These are phyloP conservation scores for Blastobotrys raffinosifermentans DNA, from an alignment of 1,139 yeast species.

Conservation along the genomic window DNA sequence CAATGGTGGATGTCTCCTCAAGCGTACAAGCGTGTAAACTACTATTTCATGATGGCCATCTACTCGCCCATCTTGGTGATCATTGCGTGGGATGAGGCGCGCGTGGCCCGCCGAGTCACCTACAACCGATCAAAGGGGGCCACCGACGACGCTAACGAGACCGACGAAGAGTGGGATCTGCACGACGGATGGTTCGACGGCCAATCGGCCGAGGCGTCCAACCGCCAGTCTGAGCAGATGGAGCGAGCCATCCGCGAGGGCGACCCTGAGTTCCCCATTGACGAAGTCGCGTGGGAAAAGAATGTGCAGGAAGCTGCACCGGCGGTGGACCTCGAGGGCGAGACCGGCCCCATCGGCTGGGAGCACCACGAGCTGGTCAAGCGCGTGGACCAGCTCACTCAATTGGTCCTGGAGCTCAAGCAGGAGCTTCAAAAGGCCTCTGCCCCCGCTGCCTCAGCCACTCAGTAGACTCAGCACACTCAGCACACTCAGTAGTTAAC, in stretches of 20 bases:
- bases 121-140: constrained; percentile 63
- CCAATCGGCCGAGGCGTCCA: constrained; percentile 20
- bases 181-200: constrained; percentile 64
- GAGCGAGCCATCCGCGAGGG: constrained; percentile 41
- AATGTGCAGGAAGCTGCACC: constrained; percentile 47
- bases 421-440: too few relatives aligned
- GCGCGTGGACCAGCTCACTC: constrained; percentile 32
- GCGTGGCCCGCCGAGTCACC: constrained; percentile 60
- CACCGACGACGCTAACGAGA: constrained; percentile 76
- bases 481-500: too few relatives aligned
- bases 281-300: constrained; percentile 43
- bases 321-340: constrained; percentile 44
- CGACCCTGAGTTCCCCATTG: constrained; percentile 62
- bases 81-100: constrained; percentile 58
- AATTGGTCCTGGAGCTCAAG: constrained; percentile 26
- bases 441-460: too few relatives aligned
- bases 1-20: constrained; percentile 34
- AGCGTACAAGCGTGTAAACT: constrained; percentile 26
- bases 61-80: constrained; percentile 63
- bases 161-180: constrained; percentile 75
- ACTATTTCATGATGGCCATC: constrained; percentile 52
- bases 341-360: constrained; percentile 53
- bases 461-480: too few relatives aligned
- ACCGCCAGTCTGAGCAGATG: constrained; percentile 36
- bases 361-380: constrained; percentile 52